These are phyloP conservation scores for Penicillium sp. DNA, from an alignment of 2,329 filamentous ascomycete genomes.

Conservation along the genomic window DNA sequence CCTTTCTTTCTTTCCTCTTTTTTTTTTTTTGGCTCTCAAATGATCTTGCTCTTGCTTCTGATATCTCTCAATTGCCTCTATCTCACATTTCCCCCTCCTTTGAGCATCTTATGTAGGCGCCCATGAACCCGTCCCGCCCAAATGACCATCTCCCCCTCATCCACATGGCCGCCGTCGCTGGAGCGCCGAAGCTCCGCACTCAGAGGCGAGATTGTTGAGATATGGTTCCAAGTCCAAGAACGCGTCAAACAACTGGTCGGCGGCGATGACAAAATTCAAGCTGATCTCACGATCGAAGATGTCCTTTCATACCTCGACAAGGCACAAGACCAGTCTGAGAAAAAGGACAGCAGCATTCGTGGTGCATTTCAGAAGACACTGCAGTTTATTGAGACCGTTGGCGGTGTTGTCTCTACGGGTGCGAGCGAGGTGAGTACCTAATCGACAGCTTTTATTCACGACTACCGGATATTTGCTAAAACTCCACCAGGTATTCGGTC, in stretches of 20 bases:
- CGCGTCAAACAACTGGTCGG: conserved; percentile 24
- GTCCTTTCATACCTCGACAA: conserved; percentile 20
- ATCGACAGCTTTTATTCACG: background rate
- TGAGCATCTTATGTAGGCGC: background rate
- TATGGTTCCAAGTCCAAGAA: conserved; percentile 24
- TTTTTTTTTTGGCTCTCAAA: background rate
- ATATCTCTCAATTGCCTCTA: background rate
- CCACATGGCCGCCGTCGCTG: conserved; percentile 5
- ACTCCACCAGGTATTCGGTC: conserved; percentile 24
- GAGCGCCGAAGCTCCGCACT: conserved; percentile 14
- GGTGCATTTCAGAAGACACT: conserved; percentile 22
- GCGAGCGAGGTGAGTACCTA: conserved; percentile 18
- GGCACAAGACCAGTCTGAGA: conserved; percentile 10
- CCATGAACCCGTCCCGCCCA: background rate
- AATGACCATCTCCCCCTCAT: conserved; percentile 20
- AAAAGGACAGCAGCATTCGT: conserved; percentile 15
- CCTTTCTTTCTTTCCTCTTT: background rate
- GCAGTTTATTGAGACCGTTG: conserved; percentile 23
- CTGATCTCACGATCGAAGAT: conserved; percentile 16
- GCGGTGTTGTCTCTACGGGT: conserved; percentile 20
- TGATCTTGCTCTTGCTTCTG: background rate
- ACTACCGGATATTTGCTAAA: background rate
- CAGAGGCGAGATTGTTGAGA: conserved; percentile 21
- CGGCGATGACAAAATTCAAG: conserved; percentile 15
- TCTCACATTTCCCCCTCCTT: background rate